These are phyloP conservation scores for Mortierella polycephala DNA, from an alignment of 371 early-diverging fungal genomes.

Conservation along the genomic window DNA sequence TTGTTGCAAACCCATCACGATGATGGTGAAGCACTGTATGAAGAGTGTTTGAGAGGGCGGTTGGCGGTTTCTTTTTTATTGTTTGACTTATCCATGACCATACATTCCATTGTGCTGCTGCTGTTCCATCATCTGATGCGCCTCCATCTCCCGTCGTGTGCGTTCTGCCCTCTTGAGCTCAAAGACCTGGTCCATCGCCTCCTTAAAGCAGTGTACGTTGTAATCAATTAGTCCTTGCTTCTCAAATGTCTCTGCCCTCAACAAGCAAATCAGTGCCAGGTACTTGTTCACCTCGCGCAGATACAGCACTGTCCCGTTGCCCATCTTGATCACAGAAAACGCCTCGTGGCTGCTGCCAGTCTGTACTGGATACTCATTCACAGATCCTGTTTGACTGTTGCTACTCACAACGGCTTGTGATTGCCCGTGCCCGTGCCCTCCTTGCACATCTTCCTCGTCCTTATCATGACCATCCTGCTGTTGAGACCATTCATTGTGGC, in stretches of 20 bases:
- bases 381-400: slow-evolving; percentile 35
- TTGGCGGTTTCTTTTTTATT: not conserved
- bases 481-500: slow-evolving; percentile 36
- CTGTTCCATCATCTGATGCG: slow-evolving; percentile 35
- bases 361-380: slow-evolving; percentile 27
- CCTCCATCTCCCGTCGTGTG: slow-evolving; percentile 47
- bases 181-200: slow-evolving; percentile 77
- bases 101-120: slow-evolving; percentile 44
- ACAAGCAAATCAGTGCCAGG: slow-evolving; percentile 82
- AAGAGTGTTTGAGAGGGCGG: not conserved
- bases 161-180: slow-evolving; percentile 61
- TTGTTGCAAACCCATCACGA: too few relatives aligned
- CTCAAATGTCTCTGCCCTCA: slow-evolving; percentile 89
- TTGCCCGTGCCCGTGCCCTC: not conserved
- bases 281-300: slow-evolving; percentile 80
- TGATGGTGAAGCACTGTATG: not conserved
- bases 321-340: slow-evolving; percentile 76
- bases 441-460: slow-evolving; percentile 31
- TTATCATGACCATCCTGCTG: slow-evolving; percentile 31
- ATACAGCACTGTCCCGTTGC: slow-evolving; percentile 86
- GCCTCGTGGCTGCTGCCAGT: slow-evolving; percentile 55
- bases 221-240: slow-evolving; percentile 91
- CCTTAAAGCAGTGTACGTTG: slow-evolving; percentile 86
- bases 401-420: slow-evolving; percentile 29
- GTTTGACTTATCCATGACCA: slow-evolving; percentile 33